Percentiles rank a stretch among this genome's conserved stretches.
Conservation (phyloP, 305 asterid species). For the Fraxinus latifolia region DNA sequence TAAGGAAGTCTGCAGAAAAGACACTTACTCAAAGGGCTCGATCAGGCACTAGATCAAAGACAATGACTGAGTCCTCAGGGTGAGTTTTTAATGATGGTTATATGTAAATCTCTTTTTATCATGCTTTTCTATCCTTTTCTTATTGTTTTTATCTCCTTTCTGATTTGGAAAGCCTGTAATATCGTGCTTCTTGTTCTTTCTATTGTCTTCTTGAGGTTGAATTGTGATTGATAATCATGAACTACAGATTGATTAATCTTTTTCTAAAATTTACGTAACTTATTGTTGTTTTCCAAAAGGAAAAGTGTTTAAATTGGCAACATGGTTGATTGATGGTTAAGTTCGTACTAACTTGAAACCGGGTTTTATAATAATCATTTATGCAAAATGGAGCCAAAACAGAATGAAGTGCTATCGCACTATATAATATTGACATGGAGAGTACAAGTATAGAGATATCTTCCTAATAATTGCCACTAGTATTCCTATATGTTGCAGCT, state of each 20-base stretch:
- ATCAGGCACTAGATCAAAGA: constrained; percentile 29
- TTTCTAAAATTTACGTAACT: neutral
- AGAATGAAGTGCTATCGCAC: neutral
- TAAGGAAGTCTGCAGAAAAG: constrained; percentile 50
- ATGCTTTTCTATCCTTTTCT: neutral
- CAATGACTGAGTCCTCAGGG: constrained; percentile 48
- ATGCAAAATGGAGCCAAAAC: neutral
- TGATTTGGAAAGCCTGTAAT: neutral
- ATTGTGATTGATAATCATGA: neutral
- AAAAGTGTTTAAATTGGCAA: neutral
- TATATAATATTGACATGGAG: neutral
- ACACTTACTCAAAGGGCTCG: constrained; percentile 43
- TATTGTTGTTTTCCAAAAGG: neutral
- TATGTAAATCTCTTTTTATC: neutral
- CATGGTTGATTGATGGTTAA: neutral
- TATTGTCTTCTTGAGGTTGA: neutral
- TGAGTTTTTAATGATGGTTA: constrained; percentile 31
- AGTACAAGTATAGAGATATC: neutral
- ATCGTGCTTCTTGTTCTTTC: neutral
- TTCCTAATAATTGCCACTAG: neutral
- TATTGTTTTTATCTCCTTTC: neutral
- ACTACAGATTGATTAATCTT: neutral
- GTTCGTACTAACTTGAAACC: neutral
- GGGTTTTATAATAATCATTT: constrained; percentile 4
- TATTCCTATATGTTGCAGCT: neutral